Conservation (phyloP, 495 filamentous ascomycete genomes). For the Xylaria curta region DNA sequence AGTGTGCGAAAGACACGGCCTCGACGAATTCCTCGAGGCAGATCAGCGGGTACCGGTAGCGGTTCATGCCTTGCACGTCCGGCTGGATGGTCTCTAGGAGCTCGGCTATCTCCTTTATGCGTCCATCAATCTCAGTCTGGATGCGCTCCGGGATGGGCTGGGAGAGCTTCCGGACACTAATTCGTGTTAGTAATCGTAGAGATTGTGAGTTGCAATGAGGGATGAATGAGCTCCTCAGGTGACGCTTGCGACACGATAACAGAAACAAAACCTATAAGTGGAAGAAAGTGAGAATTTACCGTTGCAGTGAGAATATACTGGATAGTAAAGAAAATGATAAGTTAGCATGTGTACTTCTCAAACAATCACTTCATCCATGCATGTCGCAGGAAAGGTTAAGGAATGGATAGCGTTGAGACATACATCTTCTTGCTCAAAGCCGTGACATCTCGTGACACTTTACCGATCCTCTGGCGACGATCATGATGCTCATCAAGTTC, state of each 20-base stretch:
- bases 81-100: constrained; percentile 70
- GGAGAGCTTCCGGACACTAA: constrained; percentile 69
- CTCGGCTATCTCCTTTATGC: constrained; percentile 68
- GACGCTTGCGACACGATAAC: neutral
- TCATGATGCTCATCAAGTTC: constrained; percentile 96
- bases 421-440: constrained; percentile 97
- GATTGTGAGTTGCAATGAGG: constrained; percentile 3
- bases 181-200: constrained; percentile 24
- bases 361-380: neutral
- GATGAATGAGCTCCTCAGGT: constrained; percentile 1
- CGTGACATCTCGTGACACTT: constrained; percentile 88
- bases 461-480: constrained; percentile 86
- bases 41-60: constrained; percentile 85
- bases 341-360: constrained; percentile 12
- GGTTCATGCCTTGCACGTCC: constrained; percentile 78
- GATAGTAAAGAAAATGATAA: neutral
- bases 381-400: neutral
- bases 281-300: constrained; percentile 56
- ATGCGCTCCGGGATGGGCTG: constrained; percentile 68
- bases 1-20: constrained; percentile 83
- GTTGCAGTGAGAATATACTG: constrained; percentile 92
- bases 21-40: constrained; percentile 95
- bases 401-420: constrained; percentile 27
- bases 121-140: constrained; percentile 66
- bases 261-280: neutral